Evolutionary conservation across 768 basidiomycete species (phyloP), one percentile per base, ranked within the genome.

Genomic region (Termitomyces eurrhizus): DNA sequence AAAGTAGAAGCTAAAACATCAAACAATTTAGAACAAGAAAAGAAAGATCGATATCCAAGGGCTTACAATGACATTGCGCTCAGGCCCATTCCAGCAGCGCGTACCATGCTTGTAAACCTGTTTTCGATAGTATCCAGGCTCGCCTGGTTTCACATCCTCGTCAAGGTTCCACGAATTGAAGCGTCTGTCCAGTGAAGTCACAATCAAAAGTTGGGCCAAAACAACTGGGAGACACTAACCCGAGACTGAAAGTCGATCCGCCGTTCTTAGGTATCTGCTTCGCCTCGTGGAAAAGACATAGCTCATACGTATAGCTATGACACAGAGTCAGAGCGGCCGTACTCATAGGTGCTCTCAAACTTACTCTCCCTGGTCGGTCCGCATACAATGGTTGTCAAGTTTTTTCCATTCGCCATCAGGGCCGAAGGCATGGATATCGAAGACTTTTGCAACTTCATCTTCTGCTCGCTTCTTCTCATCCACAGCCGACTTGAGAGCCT

Each of bases 21-120:
- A 35, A 51, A 29, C 54, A 55, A 51, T 59, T 62, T 8, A 68
- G 63, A 33, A 50, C 4, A 52, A 33, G 26, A 42, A 41, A 52
- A 21, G 39, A 9, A n/a, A 12, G 14, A 42, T 48, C 50, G 21
- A 29, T 35, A 35, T 61, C 18, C 6, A 50, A 7, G 41, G 35
- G 73, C 82, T 53, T 72, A 92, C 93, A 70, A 85, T 80, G 36
- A 93, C 89, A 62, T 84, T 93, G 35, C 96, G 85, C 64, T 91
- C 83, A 4, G 97, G 97, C 1, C 97, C 96, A 67, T 97, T 97
- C 96, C 95, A 97, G 78, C 96, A 98, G 68, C 88, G 86, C 5
- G 93, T 81, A 44, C 96, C 97, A 56, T 82, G 78, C 41, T 86
- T 85, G 76, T 98, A 99, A 14, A 83, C 73, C 68, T 96, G 94